Base-by-base conservation (phyloP, 148 eudicot genomes). In the Vaccinium darrowii region DNA sequence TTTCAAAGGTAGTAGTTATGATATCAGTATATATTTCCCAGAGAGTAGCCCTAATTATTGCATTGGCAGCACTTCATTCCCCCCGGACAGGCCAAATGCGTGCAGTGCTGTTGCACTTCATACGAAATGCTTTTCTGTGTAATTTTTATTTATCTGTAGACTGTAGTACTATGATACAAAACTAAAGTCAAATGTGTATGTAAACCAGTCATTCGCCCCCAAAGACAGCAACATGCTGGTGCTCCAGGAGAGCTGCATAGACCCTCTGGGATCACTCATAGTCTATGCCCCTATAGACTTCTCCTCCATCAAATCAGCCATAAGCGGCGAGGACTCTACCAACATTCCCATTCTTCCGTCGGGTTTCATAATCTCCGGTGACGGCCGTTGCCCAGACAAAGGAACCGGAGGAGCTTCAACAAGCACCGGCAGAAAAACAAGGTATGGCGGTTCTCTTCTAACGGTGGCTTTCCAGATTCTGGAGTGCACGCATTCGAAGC, bases 391-490 rank as follows among this genome's bases (percentile, higher is more conserved):
- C 5, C 81, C 85, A 1, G 63, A 78, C 27, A 81, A 36, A 15
- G 85, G 79, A 82, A 54, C 11, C 6, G 15, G 39, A 3, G 87
- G 30, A 18, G 82, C 88, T 77, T 88, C 91, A 43, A 67, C 86
- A 23, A 87, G 89, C 88, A 58, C 83, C 0, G 47, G 82, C 2
- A 47, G 74, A 10, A 65, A 16, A 12, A 54, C 73, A 36, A 21
- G 83, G 47, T n/a, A 81, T 49, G 56, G 81, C 21, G 92, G 94
- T 72, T 88, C 90, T 7, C 47, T 91, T 2, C 56, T 92, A 0
- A 92, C 93, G 2, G 84, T 88, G 54, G 92, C 86, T 5, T 85
- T 92, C 80, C 94, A 91, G 54, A 73, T 90, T n/a, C 78, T 88
- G 43, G 88, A 80, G 15, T 77, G 54, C 54, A n/a, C 19, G 8